phyloP scores from a whole-genome alignment of 495 filamentous ascomycete genomes.

The Daldinia concentrica region DNA sequence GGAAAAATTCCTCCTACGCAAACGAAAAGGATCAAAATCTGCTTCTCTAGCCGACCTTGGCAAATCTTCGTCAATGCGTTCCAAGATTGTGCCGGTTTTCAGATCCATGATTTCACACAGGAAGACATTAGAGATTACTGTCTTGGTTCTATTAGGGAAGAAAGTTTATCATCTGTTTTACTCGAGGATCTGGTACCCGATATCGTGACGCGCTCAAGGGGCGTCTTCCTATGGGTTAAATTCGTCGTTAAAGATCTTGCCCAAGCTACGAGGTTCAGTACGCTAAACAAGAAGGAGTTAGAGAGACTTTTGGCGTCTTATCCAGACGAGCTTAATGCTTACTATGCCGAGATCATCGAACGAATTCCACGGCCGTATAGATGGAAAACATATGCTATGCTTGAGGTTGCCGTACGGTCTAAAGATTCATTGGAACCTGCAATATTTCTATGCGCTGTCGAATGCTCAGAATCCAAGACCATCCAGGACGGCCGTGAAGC shows the following conservation, averaged over 20 bases:
- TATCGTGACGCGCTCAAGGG: conserved; percentile 18
- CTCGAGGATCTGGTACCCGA: conserved; percentile 20
- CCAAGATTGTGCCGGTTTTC: conserved; percentile 9
- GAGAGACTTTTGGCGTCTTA: conserved; percentile 5
- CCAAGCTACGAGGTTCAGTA: neutral
- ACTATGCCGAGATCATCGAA: conserved; percentile 26
- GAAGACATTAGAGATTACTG: conserved; percentile 39
- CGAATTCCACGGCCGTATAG: conserved; percentile 15
- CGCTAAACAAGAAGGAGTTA: neutral
- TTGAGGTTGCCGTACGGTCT: conserved; percentile 21
- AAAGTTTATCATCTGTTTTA: conserved; percentile 3
- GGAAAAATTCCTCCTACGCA: neutral
- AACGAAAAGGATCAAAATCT: conserved; percentile 18
- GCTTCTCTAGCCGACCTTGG: conserved; percentile 37
- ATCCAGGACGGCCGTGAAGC: neutral
- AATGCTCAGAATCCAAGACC: conserved; percentile 6
- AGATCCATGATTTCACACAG: conserved; percentile 32
- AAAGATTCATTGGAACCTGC: neutral
- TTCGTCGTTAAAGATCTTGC: conserved; percentile 33
- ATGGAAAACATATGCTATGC: conserved; percentile 25
- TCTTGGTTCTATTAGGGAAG: conserved; percentile 17
- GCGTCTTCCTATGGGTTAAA: conserved; percentile 43
- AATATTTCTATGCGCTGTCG: neutral
- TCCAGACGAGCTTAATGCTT: conserved; percentile 28
- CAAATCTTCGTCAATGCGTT: conserved; percentile 15